These are phyloP conservation scores for Beta macrorhiza DNA, from an alignment of 179 eudicot genomes.

Conservation along the genomic window DNA sequence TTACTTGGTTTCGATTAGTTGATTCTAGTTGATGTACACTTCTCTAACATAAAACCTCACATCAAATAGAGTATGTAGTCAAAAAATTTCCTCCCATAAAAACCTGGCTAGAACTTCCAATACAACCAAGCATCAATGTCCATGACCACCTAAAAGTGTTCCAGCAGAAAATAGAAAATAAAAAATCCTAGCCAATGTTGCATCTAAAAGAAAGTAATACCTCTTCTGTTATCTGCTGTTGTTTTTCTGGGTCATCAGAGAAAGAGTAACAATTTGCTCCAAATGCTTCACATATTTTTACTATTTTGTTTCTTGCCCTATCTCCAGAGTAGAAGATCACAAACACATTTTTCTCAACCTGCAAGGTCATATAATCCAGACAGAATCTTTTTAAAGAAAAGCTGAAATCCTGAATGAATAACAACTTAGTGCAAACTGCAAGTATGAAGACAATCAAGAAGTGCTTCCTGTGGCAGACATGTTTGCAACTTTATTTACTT, in stretches of 20 bases:
- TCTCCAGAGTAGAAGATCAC: constrained; percentile 75
- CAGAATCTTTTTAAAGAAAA: constrained; percentile 1
- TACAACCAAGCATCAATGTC: background rate
- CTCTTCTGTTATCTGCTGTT: constrained; percentile 61
- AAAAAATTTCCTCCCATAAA: background rate
- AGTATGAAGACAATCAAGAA: background rate
- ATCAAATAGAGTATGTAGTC: background rate
- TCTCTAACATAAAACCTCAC: background rate
- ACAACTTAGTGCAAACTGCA: background rate
- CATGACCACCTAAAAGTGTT: background rate
- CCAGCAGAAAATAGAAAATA: background rate
- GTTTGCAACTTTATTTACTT: background rate
- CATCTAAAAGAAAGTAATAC: constrained; percentile 34
- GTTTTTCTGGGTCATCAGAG: constrained; percentile 65
- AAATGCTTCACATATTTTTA: constrained; percentile 75
- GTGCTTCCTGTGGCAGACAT: background rate
- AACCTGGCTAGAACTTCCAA: background rate
- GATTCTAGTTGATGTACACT: background rate
- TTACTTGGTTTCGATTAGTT: background rate
- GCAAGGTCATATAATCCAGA: constrained; percentile 16
- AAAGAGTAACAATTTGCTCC: constrained; percentile 80
- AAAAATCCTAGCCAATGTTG: background rate
- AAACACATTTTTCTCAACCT: constrained; percentile 83
- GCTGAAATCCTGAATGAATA: constrained; percentile 1
- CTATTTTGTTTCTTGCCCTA: constrained; percentile 58